These are phyloP conservation scores for Hansenula sp. DNA, from an alignment of 1,139 yeast genomes.

Conservation along the genomic window DNA sequence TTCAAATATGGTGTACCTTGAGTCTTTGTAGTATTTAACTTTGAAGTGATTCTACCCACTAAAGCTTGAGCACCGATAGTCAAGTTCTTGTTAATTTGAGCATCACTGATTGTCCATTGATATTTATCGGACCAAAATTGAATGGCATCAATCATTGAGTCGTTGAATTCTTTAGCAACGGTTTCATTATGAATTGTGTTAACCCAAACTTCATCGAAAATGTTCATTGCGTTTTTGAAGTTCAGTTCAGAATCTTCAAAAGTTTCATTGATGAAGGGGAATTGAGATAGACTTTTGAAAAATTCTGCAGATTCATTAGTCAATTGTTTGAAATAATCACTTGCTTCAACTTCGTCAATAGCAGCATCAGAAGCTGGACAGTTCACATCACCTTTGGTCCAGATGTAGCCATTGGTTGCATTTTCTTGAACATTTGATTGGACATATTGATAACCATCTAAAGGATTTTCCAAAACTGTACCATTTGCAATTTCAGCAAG, in stretches of 20 bases:
- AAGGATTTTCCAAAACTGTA: slow-evolving; percentile 30
- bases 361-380: slow-evolving; percentile 33
- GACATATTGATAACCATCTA: slow-evolving; percentile 40
- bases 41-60: slow-evolving; percentile 27
- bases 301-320: slow-evolving; percentile 32
- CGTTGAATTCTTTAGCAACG: slow-evolving; percentile 26
- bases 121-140: slow-evolving; percentile 32
- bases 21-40: slow-evolving; percentile 30
- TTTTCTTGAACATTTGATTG: slow-evolving; percentile 30
- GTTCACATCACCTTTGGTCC: slow-evolving; percentile 35
- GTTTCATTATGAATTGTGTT: slow-evolving; percentile 35
- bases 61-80: slow-evolving; percentile 36
- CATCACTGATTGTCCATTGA: slow-evolving; percentile 33
- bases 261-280: slow-evolving; percentile 17
- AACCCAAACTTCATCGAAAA: slow-evolving; percentile 35
- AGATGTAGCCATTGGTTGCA: slow-evolving; percentile 32
- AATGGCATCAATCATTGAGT: slow-evolving; percentile 26
- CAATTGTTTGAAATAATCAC: slow-evolving; percentile 16
- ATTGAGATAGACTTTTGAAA: slow-evolving; percentile 28
- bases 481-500: slow-evolving; percentile 33
- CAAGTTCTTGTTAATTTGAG: slow-evolving; percentile 23
- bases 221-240: slow-evolving; percentile 32
- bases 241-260: slow-evolving; percentile 26
- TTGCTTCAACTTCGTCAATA: slow-evolving; percentile 23
- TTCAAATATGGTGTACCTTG: slow-evolving; percentile 31